These are phyloP conservation scores for Biancaea sappan DNA, from an alignment of 306 rosid genomes.

Conservation along the genomic window DNA sequence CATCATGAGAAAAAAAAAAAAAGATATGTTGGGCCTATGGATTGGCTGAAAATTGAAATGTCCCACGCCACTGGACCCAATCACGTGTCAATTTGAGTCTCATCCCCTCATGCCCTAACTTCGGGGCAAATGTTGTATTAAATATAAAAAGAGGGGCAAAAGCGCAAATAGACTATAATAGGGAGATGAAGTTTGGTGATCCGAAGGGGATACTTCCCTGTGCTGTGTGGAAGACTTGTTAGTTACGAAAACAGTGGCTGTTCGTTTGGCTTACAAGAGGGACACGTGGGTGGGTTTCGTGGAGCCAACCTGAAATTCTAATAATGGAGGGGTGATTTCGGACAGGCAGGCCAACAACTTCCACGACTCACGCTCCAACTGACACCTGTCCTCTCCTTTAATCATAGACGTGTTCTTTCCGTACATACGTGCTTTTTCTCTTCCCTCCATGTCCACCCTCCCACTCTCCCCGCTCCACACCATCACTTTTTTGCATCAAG, in stretches of 20 bases:
- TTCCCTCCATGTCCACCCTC: neutral
- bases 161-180: too few relatives aligned
- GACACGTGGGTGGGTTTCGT: neutral
- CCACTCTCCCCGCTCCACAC: neutral
- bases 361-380: neutral
- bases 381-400: neutral
- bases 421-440: neutral
- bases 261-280: neutral
- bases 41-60: too few relatives aligned
- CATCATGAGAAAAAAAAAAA: too few relatives aligned
- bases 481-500: neutral
- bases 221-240: fast-evolving
- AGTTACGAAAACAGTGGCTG: too few relatives aligned
- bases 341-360: neutral
- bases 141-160: too few relatives aligned
- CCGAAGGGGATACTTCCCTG: neutral
- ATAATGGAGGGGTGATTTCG: neutral
- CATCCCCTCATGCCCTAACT: too few relatives aligned
- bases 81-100: too few relatives aligned
- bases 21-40: too few relatives aligned
- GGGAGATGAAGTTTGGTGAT: too few relatives aligned
- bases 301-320: neutral
- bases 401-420: neutral
- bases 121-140: too few relatives aligned
- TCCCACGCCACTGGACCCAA: too few relatives aligned